Percentiles rank a stretch among this genome's conserved stretches.
Evolutionary conservation across 345 rosid genomes (phyloP).

Genomic region (Leavenworthia alabamica): DNA sequence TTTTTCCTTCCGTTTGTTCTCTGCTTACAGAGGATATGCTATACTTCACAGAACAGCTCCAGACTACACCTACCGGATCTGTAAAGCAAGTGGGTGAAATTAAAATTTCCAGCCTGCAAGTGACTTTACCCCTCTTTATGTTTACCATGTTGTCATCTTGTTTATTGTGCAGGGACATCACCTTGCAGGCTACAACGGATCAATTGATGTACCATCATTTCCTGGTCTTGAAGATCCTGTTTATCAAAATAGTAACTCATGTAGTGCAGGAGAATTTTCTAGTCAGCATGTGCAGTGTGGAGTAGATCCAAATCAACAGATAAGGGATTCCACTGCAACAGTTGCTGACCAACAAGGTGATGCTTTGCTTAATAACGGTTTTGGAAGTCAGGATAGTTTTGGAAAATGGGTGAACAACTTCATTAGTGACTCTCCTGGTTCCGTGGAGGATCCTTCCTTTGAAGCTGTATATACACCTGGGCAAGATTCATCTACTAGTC

Average conservation of each 20-base stretch:
- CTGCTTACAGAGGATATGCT: slow-evolving; percentile 44
- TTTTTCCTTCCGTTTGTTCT: slow-evolving; percentile 2
- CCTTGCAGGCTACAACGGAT: slow-evolving; percentile 19
- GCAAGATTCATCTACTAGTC: slow-evolving; percentile 37
- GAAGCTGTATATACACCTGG: slow-evolving; percentile 45
- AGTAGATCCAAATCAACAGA: slow-evolving; percentile 25
- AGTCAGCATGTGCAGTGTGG: slow-evolving; percentile 24
- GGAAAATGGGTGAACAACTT: slow-evolving; percentile 72
- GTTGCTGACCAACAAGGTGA: slow-evolving; percentile 35
- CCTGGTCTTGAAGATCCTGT: slow-evolving; percentile 20
- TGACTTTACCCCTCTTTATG: slow-evolving; percentile 3
- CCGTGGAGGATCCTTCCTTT: slow-evolving; percentile 44
- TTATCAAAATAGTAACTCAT: slow-evolving; percentile 27
- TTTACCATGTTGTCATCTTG: slow-evolving; percentile 6
- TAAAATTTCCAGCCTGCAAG: background rate
- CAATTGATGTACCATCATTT: slow-evolving; percentile 11
- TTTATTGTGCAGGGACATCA: slow-evolving; percentile 23
- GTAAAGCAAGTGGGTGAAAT: slow-evolving; percentile 45
- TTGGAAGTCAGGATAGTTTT: slow-evolving; percentile 84
- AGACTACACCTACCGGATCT: slow-evolving; percentile 31
- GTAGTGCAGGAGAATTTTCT: slow-evolving; percentile 31
- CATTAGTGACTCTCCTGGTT: slow-evolving; percentile 47
- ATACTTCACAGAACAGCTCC: slow-evolving; percentile 42
- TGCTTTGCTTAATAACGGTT: slow-evolving; percentile 38
- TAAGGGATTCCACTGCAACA: slow-evolving; percentile 27